Evolutionary conservation across 2,329 filamentous ascomycete species (phyloP), one percentile per base, ranked within the genome.

Genomic region (Arthrobotrys conoides): DNA sequence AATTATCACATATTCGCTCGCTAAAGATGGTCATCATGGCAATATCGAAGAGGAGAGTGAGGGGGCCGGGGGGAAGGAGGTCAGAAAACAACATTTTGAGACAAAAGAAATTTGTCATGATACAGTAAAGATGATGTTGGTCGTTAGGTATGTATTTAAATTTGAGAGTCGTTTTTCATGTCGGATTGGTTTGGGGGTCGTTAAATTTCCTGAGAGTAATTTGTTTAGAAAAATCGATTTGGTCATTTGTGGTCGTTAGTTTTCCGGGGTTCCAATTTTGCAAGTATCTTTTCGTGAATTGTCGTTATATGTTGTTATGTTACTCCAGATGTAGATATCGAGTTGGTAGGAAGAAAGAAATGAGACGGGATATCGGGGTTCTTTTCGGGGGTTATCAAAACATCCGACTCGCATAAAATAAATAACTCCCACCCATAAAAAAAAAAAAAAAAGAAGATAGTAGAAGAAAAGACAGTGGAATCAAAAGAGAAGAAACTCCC

Each of bases 1-100:
- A 65, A 14, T 16, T 46, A 20, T 18, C 44, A 24, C 24, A 48
- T 20, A 20, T 6, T 49, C 44, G 61, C 61, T 65, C 61, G 61
- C 61, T 65, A 65, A 65, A 49, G 46, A 33, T 65, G 61, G 22
- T 49, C 61, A 41, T 65, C 41, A 36, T 44, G 14, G 36, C 24
- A 41, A 9, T 8, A 22, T 49, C 27, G 16, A 30, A 18, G 22
- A 64, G 24, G 36, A 41, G n/a, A 48, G 27, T 18, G 2, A 14
- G 38, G n/a, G n/a, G n/a, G n/a, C n/a, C n/a, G n/a, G n/a, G n/a
- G n/a, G n/a, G 49, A 38, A 24, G 44, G 30, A 63, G n/a, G n/a
- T n/a, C n/a, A n/a, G n/a, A n/a, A n/a, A n/a, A n/a, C n/a, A n/a
- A n/a, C n/a, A n/a, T n/a, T n/a, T n/a, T n/a, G n/a, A 46, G n/a